phyloP scores from a whole-genome alignment of 1,139 yeast species.

The Candida anutae region DNA sequence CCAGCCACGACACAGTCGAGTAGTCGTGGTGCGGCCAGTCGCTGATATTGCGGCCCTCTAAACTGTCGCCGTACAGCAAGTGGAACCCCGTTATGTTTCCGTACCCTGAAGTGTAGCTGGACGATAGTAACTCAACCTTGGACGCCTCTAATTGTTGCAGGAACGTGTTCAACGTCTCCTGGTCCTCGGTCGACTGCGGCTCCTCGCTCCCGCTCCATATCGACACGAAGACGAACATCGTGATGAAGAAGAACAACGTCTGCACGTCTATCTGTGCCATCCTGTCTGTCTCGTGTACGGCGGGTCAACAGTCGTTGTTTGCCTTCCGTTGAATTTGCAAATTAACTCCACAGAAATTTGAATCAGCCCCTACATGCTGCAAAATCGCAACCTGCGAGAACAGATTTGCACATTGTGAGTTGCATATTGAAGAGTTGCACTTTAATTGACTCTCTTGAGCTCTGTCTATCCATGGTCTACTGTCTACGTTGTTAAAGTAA shows the following conservation, averaged over 20 bases:
- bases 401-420: too few relatives aligned
- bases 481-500: too few relatives aligned
- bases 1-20: conserved; percentile 41
- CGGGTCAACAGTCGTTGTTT: background rate
- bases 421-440: too few relatives aligned
- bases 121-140: conserved; percentile 24
- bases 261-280: conserved; percentile 29
- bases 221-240: conserved; percentile 29
- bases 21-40: conserved; percentile 52
- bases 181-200: conserved; percentile 22
- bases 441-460: too few relatives aligned
- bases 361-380: background rate
- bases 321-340: background rate
- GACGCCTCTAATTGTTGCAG: conserved; percentile 25
- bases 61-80: conserved; percentile 51
- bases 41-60: conserved; percentile 32
- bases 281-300: conserved; percentile 1
- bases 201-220: conserved; percentile 24
- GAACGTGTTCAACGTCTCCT: conserved; percentile 19
- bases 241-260: conserved; percentile 28
- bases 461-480: too few relatives aligned
- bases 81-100: conserved; percentile 70
- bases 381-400: too few relatives aligned
- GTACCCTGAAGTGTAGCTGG: conserved; percentile 47
- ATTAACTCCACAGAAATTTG: background rate